Evolutionary conservation across 192 early-diverging fungal genomes (phyloP).

Genomic region (Linnemannia exigua): DNA sequence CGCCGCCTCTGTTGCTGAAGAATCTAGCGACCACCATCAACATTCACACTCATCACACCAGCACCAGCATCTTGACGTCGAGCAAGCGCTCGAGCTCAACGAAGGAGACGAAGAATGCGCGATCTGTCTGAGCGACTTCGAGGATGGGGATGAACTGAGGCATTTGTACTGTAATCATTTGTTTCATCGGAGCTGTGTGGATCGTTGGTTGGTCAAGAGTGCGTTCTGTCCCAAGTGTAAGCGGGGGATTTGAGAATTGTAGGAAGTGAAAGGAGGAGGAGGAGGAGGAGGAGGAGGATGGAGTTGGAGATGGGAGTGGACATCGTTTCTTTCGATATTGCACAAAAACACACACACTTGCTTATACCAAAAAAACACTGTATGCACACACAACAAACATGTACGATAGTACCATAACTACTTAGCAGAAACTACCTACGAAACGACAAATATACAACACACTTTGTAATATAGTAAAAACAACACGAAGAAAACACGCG

Average conservation of each 20-base stretch:
- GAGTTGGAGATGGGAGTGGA: too few species aligned
- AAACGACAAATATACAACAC: too few species aligned
- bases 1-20: not conserved
- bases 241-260: conserved; percentile 17
- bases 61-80: not conserved
- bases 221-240: conserved; percentile 81
- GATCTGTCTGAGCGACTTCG: conserved; percentile 83
- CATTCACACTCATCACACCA: not conserved
- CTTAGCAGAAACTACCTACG: too few species aligned
- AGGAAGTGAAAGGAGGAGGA: too few species aligned
- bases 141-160: conserved; percentile 79
- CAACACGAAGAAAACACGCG: too few species aligned
- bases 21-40: not conserved
- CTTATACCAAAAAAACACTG: too few species aligned
- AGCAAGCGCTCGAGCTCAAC: not conserved
- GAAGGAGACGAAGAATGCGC: conserved; percentile 76
- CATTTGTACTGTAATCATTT: conserved; percentile 82
- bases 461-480: too few species aligned
- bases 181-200: conserved; percentile 86
- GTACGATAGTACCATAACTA: too few species aligned
- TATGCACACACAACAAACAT: too few species aligned
- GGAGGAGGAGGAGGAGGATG: too few species aligned
- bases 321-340: too few species aligned
- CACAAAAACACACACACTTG: too few species aligned
- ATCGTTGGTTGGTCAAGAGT: conserved; percentile 84